Conservation (phyloP, 2,329 filamentous ascomycete species). For the Diaporthe sp. region DNA sequence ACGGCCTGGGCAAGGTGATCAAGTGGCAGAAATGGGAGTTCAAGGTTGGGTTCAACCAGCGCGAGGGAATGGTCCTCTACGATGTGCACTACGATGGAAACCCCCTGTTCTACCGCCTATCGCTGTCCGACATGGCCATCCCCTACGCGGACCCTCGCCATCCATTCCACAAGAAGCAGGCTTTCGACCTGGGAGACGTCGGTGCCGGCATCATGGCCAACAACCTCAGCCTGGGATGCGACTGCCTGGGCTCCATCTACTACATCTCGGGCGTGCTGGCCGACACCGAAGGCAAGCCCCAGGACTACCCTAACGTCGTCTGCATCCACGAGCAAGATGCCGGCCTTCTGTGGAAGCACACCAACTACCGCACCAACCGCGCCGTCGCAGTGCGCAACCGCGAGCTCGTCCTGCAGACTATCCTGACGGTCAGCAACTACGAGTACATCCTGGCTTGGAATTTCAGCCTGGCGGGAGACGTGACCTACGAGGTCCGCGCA, state of each 20-base stretch:
- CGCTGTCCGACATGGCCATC: slow-evolving; percentile 74
- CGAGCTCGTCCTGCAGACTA: slow-evolving; percentile 68
- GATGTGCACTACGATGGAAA: slow-evolving; percentile 73
- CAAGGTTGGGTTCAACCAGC: slow-evolving; percentile 74
- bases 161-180: slow-evolving; percentile 75
- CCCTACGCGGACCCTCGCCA: slow-evolving; percentile 74
- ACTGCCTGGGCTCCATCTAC: slow-evolving; percentile 73
- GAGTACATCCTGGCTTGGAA: slow-evolving; percentile 57
- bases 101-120: slow-evolving; percentile 72
- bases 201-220: slow-evolving; percentile 76
- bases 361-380: slow-evolving; percentile 67
- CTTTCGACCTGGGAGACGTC: slow-evolving; percentile 77
- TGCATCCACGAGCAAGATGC: slow-evolving; percentile 72
- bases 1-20: slow-evolving; percentile 47
- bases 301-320: slow-evolving; percentile 59
- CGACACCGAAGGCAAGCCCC: slow-evolving; percentile 38
- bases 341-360: slow-evolving; percentile 70
- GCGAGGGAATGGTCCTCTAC: slow-evolving; percentile 75
- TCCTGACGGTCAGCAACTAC: slow-evolving; percentile 71
- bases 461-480: slow-evolving; percentile 63
- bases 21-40: slow-evolving; percentile 67
- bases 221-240: slow-evolving; percentile 72
- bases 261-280: slow-evolving; percentile 45
- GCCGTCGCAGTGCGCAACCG: slow-evolving; percentile 66
- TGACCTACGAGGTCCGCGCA: slow-evolving; percentile 42